A percentile compares a stretch with the other conserved stretches of the same genome.
Evolutionary conservation across 495 filamentous ascomycete genomes (phyloP).

Genomic region (Lasiosphaeria hispida): DNA sequence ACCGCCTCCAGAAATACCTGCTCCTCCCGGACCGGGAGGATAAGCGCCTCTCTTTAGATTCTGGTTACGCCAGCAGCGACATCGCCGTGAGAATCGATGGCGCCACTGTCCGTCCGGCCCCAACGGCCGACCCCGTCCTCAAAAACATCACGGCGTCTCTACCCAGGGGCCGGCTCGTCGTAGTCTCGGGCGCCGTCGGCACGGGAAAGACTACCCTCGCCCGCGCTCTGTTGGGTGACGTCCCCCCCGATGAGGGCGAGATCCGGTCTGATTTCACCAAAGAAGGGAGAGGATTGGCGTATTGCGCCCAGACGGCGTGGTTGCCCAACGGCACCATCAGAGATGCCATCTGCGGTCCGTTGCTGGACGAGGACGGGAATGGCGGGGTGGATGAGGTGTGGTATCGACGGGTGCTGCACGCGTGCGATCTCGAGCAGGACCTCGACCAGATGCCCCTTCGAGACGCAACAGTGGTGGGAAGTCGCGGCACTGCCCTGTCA

Average conservation of each 20-base stretch:
- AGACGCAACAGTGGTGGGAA: constrained; percentile 59
- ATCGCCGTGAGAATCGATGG: too few relatives aligned
- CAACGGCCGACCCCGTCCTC: constrained; percentile 13
- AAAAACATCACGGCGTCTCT: constrained; percentile 20
- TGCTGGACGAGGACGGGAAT: constrained; percentile 11
- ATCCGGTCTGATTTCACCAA: too few relatives aligned
- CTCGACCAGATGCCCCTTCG: constrained; percentile 54
- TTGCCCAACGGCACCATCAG: constrained; percentile 39
- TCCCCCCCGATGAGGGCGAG: constrained; percentile 43
- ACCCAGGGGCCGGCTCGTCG: constrained; percentile 18
- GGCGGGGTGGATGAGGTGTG: constrained; percentile 41
- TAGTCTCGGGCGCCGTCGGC: constrained; percentile 38
- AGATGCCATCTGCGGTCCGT: constrained; percentile 37
- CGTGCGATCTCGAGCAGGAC: constrained; percentile 57
- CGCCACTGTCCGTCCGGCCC: too few relatives aligned
- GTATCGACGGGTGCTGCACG: constrained; percentile 58
- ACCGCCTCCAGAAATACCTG: constrained; percentile 15
- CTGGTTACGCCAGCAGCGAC: constrained; percentile 1
- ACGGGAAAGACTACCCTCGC: constrained; percentile 41
- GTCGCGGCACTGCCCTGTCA: constrained; percentile 62
- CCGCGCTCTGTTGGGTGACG: constrained; percentile 36
- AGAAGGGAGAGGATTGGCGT: too few relatives aligned
- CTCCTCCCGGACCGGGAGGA: constrained; percentile 15
- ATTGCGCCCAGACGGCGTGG: constrained; percentile 36
- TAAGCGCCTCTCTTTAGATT: constrained; percentile 11